phyloP scores from a whole-genome alignment of 805 yeast species.

The Cyberlindnera nakhonratchasimensis region DNA sequence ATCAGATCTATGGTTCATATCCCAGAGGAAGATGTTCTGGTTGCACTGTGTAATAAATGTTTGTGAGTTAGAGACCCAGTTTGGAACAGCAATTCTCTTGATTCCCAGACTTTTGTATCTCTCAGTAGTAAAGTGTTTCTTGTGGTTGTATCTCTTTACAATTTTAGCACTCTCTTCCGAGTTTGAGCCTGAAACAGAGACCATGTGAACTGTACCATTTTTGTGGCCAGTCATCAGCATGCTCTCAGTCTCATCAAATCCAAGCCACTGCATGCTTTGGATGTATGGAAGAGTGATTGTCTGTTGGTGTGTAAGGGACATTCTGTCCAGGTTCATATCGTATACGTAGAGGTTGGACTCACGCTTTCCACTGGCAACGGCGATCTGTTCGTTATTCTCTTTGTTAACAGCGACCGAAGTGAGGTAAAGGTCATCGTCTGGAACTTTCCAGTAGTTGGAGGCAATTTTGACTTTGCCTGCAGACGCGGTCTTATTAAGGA shows the following conservation, averaged over 20 bases:
- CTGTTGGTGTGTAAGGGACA: slow-evolving; percentile 50
- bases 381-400: slow-evolving; percentile 35
- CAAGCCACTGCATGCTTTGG: slow-evolving; percentile 51
- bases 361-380: slow-evolving; percentile 48
- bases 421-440: slow-evolving; percentile 37
- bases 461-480: slow-evolving; percentile 35
- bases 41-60: slow-evolving; percentile 57
- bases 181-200: slow-evolving; percentile 57
- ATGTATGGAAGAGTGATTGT: slow-evolving; percentile 59
- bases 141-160: slow-evolving; percentile 74
- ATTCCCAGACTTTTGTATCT: slow-evolving; percentile 16
- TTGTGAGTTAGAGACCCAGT: slow-evolving; percentile 27
- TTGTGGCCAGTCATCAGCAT: slow-evolving; percentile 69
- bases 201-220: slow-evolving; percentile 70
- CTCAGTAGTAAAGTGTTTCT: slow-evolving; percentile 48
- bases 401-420: slow-evolving; percentile 40
- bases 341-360: slow-evolving; percentile 50
- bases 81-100: slow-evolving; percentile 17
- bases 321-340: slow-evolving; percentile 38
- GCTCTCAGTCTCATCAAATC: slow-evolving; percentile 34
- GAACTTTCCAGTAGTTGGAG: slow-evolving; percentile 29
- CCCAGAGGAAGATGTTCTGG: slow-evolving; percentile 76
- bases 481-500: slow-evolving; percentile 42
- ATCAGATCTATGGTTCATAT: slow-evolving; percentile 53
- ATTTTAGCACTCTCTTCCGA: slow-evolving; percentile 62